phyloP scores from a whole-genome alignment of 345 rosid genomes.

The Citrus cavaleriei region DNA sequence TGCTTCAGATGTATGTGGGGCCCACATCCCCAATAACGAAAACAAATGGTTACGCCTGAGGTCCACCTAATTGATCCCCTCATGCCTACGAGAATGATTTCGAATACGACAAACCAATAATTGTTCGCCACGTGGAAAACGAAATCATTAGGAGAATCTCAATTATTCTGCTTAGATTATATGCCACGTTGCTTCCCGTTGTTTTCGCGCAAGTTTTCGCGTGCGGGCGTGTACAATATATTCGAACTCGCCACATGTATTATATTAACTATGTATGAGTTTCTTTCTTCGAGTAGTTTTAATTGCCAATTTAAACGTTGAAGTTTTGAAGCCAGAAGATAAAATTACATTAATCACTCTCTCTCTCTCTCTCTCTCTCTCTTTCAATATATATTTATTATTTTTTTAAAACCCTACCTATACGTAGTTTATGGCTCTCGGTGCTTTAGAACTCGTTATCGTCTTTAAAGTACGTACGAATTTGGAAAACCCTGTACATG shows the following conservation, averaged over 20 bases:
- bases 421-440: neutral
- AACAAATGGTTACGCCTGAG: neutral
- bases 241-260: neutral
- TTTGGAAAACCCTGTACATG: neutral
- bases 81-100: neutral
- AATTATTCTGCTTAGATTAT: neutral
- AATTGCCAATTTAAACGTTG: neutral
- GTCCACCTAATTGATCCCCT: slow-evolving; percentile 17
- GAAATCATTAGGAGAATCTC: slow-evolving; percentile 15
- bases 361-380: too few relatives aligned
- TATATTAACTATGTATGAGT: neutral
- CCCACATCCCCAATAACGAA: neutral
- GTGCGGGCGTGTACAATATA: neutral
- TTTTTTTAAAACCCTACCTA: neutral
- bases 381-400: neutral
- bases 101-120: slow-evolving; percentile 15
- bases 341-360: neutral
- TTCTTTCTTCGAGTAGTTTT: neutral
- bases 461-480: neutral
- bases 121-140: slow-evolving; percentile 7
- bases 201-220: slow-evolving; percentile 24
- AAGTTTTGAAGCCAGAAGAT: neutral
- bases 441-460: neutral
- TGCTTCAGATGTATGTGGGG: slow-evolving; percentile 4
- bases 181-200: slow-evolving; percentile 23